Conservation (phyloP, 768 basidiomycete genomes). For the Naganishia onofrii region DNA sequence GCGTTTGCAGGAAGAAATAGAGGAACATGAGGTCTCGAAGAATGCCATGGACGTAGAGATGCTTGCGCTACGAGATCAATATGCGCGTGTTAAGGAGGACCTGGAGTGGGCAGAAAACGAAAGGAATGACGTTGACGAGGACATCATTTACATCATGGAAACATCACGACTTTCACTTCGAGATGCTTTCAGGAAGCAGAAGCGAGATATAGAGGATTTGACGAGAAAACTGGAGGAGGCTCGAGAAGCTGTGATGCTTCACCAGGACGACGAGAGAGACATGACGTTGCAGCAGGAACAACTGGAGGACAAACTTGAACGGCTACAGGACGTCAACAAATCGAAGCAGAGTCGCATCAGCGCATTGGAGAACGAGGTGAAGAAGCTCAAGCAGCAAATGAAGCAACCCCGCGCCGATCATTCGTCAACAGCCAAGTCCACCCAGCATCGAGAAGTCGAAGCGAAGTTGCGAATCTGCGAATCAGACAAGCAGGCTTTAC, state of each 20-base stretch:
- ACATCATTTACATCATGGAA: not conserved
- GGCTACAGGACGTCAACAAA: not conserved
- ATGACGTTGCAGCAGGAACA: not conserved
- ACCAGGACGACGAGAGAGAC: constrained; percentile 6
- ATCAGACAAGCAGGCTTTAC: not conserved
- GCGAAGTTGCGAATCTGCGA: not conserved
- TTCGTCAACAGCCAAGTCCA: too few species aligned
- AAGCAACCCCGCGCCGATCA: not conserved
- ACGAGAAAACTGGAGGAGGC: not conserved
- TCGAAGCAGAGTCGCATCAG: constrained; percentile 5
- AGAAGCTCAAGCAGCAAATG: constrained; percentile 10
- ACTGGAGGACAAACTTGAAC: not conserved
- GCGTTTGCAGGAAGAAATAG: not conserved
- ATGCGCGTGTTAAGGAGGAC: not conserved
- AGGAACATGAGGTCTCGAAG: not conserved
- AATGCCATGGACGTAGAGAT: constrained; percentile 6
- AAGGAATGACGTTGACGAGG: not conserved
- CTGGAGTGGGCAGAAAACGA: constrained; percentile 11
- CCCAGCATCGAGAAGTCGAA: not conserved
- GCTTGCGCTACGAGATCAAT: constrained; percentile 5
- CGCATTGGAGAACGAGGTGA: not conserved
- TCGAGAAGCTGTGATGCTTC: not conserved
- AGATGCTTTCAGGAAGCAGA: not conserved
- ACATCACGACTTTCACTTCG: not conserved
- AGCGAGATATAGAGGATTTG: not conserved